Evolutionary conservation across 2,329 filamentous ascomycete genomes (phyloP).

Genomic region (Magnaporthales sp.): DNA sequence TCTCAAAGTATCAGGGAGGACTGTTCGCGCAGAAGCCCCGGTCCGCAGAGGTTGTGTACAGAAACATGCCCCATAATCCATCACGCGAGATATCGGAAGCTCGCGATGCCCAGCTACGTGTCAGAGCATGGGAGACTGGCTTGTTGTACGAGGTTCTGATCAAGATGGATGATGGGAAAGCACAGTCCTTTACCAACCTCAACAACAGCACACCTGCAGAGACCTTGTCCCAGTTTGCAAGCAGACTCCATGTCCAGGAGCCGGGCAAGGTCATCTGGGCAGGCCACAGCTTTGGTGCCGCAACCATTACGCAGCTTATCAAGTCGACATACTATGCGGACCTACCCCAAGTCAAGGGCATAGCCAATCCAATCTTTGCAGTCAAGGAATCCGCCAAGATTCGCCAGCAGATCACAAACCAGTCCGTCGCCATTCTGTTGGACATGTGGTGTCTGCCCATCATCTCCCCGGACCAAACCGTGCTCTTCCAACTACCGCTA

Average conservation of each 20-base stretch:
- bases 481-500: slow-evolving; percentile 64
- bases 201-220: slow-evolving; percentile 36
- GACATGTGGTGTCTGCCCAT: slow-evolving; percentile 78
- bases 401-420: slow-evolving; percentile 56
- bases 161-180: slow-evolving; percentile 49
- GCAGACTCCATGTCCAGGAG: slow-evolving; percentile 56
- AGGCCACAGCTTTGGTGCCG: slow-evolving; percentile 75
- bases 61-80: slow-evolving; percentile 51
- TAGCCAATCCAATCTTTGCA: slow-evolving; percentile 50
- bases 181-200: slow-evolving; percentile 36
- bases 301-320: slow-evolving; percentile 65
- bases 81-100: slow-evolving; percentile 56
- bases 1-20: slow-evolving; percentile 16
- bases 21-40: slow-evolving; percentile 24
- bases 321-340: slow-evolving; percentile 68
- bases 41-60: slow-evolving; percentile 34
- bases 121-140: slow-evolving; percentile 72
- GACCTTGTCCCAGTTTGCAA: slow-evolving; percentile 49
- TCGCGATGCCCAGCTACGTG: slow-evolving; percentile 63
- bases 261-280: slow-evolving; percentile 67
- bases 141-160: slow-evolving; percentile 60
- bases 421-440: slow-evolving; percentile 58
- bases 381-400: slow-evolving; percentile 31
- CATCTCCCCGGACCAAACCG: slow-evolving; percentile 49
- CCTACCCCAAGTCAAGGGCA: slow-evolving; percentile 32